Percentiles rank a stretch among this genome's conserved stretches.
Evolutionary conservation across 345 rosid species (phyloP).

Genomic region (Hevea brasiliensis): DNA sequence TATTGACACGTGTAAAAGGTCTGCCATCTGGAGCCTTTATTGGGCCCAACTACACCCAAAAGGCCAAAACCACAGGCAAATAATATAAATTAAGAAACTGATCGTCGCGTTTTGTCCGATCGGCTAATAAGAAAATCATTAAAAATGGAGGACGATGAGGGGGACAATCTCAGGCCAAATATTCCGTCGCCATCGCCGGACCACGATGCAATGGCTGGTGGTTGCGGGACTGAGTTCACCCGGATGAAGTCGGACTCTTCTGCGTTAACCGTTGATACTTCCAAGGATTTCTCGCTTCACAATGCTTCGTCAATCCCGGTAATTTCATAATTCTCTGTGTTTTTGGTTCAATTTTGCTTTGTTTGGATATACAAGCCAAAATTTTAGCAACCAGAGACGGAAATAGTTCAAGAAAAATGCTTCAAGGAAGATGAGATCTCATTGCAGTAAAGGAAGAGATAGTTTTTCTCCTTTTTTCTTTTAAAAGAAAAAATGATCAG

Average conservation of each 20-base stretch:
- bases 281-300: conserved; percentile 12
- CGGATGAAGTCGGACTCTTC: conserved; percentile 43
- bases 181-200: conserved; percentile 30
- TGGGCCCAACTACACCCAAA: conserved; percentile 6
- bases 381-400: too few species aligned
- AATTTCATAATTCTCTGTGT: neutral
- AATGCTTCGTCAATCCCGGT: conserved; percentile 35
- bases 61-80: neutral
- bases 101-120: conserved; percentile 18
- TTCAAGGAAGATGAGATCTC: too few species aligned
- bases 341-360: neutral
- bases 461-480: too few species aligned
- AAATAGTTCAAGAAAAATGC: too few species aligned
- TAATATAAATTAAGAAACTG: neutral
- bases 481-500: too few species aligned
- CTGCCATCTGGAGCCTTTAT: conserved; percentile 53
- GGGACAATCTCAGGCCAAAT: conserved; percentile 15
- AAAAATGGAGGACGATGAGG: too few species aligned
- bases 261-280: conserved; percentile 34
- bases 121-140: too few species aligned
- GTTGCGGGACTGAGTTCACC: conserved; percentile 35
- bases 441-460: too few species aligned
- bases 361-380: too few species aligned
- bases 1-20: conserved; percentile 61
- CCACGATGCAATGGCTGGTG: conserved; percentile 20